phyloP scores from a whole-genome alignment of 345 rosid genomes.

The Syzygium jambos region DNA sequence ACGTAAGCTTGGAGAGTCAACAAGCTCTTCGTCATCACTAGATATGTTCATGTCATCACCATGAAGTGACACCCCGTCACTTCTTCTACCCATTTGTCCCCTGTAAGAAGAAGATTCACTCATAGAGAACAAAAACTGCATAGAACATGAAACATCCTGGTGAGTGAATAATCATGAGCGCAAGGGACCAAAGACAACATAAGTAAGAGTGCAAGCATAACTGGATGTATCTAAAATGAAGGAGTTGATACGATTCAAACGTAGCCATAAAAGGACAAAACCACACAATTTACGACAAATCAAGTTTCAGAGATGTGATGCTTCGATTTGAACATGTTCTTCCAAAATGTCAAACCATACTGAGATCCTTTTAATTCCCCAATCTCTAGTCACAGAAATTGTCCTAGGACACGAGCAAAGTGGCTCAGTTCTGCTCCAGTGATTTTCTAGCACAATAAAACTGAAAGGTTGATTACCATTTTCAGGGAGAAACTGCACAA shows the following conservation, averaged over 20 bases:
- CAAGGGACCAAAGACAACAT: no score
- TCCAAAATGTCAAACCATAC: background rate
- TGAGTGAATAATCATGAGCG: background rate
- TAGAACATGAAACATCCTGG: background rate
- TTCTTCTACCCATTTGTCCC: background rate
- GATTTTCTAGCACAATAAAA: background rate
- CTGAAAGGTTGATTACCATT: background rate
- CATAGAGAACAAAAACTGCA: background rate
- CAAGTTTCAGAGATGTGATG: background rate
- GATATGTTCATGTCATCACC: background rate
- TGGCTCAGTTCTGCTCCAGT: background rate
- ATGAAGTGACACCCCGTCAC: background rate
- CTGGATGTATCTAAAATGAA: background rate
- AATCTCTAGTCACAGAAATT: background rate
- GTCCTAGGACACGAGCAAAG: background rate
- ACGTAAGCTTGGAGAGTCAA: conserved; percentile 3
- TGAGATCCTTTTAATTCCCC: background rate
- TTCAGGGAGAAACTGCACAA: background rate
- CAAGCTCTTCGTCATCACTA: background rate
- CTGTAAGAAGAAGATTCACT: background rate
- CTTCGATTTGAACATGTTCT: background rate
- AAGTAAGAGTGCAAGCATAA: background rate
- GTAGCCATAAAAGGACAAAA: background rate
- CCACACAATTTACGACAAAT: background rate
- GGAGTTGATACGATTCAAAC: background rate